Evolutionary conservation across 768 basidiomycete species (phyloP), one percentile per base, ranked within the genome.

Genomic region (Lenzites betulinus): DNA sequence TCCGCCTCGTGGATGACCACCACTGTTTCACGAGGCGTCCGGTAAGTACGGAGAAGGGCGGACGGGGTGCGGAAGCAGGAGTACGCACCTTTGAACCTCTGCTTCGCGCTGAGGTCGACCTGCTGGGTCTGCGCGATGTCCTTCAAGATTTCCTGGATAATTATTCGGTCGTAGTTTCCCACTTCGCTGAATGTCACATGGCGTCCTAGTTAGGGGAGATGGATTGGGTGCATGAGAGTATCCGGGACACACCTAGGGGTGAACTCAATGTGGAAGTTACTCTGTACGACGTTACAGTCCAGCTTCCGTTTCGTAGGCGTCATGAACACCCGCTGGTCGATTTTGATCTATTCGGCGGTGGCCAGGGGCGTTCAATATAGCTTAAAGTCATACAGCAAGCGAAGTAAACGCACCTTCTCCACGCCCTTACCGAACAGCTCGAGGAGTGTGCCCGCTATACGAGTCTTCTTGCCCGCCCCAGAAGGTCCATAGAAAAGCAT

Each of bases 71-170:
- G 15, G 23, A 25, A 3, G 11, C 11, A 13, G 22, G 46, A 4
- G 11, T 33, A 64, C 75, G 43, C 41, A 94, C 96, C 95, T 81
- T 99, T 99, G 77, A 99, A 99, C 58, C 92, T 82, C 67, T 99
- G 95, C 72, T 91, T 95, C 3, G 96, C 96, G 69, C 84, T 92
- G 64, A 98, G 74, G 76, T 99, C 96, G 11, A 99, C 94, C 72
- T 98, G 96, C 72, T 99, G 96, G 2, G 95, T 99, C 74, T 98
- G 95, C 1, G 96, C 96, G 67, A 99, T 98, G 75, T 98, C 96
- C 74, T 98, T 99, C 58, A 99, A 75, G 46, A 99, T 83, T 69
- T 99, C 96, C 70, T 98, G 96, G 52, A 99, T 93, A 50, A 99
- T 94, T 1, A 95, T 83, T 63, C 96, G 81, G 72, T 99, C 96